These are phyloP conservation scores for Penicillium canescens DNA, from an alignment of 495 filamentous ascomycete genomes.

Conservation along the genomic window DNA sequence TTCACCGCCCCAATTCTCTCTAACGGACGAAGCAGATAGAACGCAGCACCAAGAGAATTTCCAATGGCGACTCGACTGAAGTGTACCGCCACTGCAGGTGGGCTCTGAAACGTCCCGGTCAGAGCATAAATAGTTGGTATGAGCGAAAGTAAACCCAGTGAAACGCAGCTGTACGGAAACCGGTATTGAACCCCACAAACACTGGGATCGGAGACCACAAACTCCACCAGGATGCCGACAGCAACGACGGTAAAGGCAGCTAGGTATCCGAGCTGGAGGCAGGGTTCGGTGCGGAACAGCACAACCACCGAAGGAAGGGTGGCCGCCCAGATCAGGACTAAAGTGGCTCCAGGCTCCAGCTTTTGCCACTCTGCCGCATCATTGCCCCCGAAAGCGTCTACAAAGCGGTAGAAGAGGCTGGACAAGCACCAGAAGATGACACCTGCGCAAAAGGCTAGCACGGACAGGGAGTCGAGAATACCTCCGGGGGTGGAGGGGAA, in stretches of 20 bases:
- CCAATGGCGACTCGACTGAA: slow-evolving; percentile 6
- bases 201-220: not conserved
- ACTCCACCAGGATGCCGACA: not conserved
- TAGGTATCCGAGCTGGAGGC: not conserved
- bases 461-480: not conserved
- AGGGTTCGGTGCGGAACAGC: not conserved
- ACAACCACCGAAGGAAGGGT: not conserved
- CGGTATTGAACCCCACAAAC: not conserved
- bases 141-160: slow-evolving; percentile 1
- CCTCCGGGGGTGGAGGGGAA: not conserved
- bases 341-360: not conserved
- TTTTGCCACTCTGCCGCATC: not conserved
- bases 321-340: slow-evolving; percentile 4
- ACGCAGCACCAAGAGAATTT: not conserved
- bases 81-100: not conserved
- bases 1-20: not conserved
- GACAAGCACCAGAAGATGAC: not conserved
- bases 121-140: slow-evolving; percentile 8
- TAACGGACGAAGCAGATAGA: slow-evolving; percentile 8
- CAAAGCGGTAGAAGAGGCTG: not conserved
- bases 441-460: not conserved
- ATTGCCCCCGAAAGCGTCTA: not conserved
- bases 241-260: slow-evolving; percentile 3
- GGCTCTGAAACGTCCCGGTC: not conserved
- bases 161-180: slow-evolving; percentile 6